Percentiles rank a stretch among this genome's conserved stretches.
phyloP scores from a whole-genome alignment of 1,284 basidiomycete species.

The Coriolopsis trogii region DNA sequence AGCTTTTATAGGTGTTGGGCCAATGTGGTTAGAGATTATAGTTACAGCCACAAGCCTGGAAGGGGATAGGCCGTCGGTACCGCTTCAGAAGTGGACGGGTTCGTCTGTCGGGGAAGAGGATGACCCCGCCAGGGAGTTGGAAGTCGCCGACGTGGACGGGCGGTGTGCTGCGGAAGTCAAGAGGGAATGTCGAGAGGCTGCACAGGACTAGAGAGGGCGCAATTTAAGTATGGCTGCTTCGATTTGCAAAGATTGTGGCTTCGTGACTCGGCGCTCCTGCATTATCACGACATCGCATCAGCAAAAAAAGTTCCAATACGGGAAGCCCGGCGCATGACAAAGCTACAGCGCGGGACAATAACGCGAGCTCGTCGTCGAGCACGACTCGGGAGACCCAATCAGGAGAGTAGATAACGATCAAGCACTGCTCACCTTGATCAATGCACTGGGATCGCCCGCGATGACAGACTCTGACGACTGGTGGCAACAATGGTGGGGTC shows the following conservation, averaged over 20 bases:
- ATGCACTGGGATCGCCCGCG: neutral
- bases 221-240: constrained; percentile 1
- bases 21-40: neutral
- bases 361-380: neutral
- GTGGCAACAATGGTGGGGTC: neutral
- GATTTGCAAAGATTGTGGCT: constrained; percentile 4
- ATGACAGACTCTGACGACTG: no score
- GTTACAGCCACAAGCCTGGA: constrained; percentile 1
- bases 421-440: constrained; percentile 7
- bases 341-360: neutral
- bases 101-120: neutral
- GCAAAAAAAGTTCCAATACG: no score
- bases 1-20: constrained; percentile 11
- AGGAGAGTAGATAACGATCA: constrained; percentile 5
- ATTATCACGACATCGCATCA: constrained; percentile 1
- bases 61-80: constrained; percentile 7
- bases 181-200: neutral
- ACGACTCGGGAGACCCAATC: neutral
- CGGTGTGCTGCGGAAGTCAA: neutral
- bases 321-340: neutral
- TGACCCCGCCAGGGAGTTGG: neutral
- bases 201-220: neutral
- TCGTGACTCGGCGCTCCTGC: constrained; percentile 1
- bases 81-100: constrained; percentile 4
- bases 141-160: constrained; percentile 1